Evolutionary conservation across 805 yeast genomes (phyloP), one percentile per base, ranked within the genome.

Genomic region (Jamesozyma lodderae): DNA sequence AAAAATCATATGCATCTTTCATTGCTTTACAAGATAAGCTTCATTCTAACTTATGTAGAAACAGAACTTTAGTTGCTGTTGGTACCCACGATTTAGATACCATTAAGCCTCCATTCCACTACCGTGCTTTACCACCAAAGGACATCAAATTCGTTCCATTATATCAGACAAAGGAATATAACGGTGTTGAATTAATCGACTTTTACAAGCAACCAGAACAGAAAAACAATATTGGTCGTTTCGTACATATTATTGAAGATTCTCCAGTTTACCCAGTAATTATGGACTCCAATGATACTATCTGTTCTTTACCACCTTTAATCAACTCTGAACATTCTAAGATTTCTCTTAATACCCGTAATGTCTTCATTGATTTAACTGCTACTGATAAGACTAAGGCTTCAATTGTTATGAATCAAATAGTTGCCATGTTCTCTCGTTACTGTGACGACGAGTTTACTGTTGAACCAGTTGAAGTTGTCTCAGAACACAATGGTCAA

Each of bases 61-160:
- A 90, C 66, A 84, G 99, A 73, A 81, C 95, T 24, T 73, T 92
- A 51, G 98, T 92, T 40, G 97, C 98, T 36, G 87, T 90, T 73
- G 99, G 99, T 54, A 92, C 99, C 38, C 99, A 92, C 58, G 97
- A 92, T 63, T 70, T 81, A 45, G 94, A 85, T 60, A 75, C 81
- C 34, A 66, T 90, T 48, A 60, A 73, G 28, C 82, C 84, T 20
- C 94, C 95, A 42, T 86, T 92, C 67, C 75, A 85, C 39, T 92
- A 86, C 68, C 85, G 81, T 57, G 96, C 92, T 31, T 67, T 82
- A 48, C 69, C 77, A 38, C 96, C 96, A 41, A 66, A 72, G 48
- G 87, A 83, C 32, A 70, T 92, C 60, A 69, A 73, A 44, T 88
- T 83, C 51, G 66, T 68, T 35, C 94, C 94, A 36, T 71, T 83